Percentiles rank a stretch among this genome's conserved stretches.
Evolutionary conservation across 176 grass and related monocot genomes (phyloP).

Genomic region (Lolium multiflorum): DNA sequence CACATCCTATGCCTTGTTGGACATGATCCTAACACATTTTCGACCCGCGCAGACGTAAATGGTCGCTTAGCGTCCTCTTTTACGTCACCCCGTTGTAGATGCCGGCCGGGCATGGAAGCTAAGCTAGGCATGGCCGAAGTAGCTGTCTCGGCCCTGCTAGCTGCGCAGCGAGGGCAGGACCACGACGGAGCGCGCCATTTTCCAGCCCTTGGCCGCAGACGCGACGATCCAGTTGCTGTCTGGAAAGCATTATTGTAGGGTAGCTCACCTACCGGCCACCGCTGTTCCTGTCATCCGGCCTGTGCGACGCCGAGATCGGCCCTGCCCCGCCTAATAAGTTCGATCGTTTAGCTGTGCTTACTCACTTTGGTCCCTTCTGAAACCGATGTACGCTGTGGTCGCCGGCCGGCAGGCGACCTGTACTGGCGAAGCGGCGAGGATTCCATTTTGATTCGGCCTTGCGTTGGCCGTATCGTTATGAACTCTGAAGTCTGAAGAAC

Average conservation of each 20-base stretch:
- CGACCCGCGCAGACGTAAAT: no score
- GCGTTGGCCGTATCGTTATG: not conserved
- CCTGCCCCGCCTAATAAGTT: not conserved
- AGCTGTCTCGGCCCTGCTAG: not conserved
- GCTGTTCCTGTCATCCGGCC: conserved; percentile 5
- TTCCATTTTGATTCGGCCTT: conserved; percentile 7
- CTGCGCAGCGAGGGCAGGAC: conserved; percentile 7
- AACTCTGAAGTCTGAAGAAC: not conserved
- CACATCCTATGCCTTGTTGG: no score
- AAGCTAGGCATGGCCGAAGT: not conserved
- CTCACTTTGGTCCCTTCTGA: not conserved
- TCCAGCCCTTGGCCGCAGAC: conserved; percentile 14
- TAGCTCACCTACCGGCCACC: conserved; percentile 38
- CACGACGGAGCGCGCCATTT: conserved; percentile 22
- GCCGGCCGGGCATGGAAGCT: not conserved
- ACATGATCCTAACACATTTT: no score
- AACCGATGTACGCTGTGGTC: not conserved
- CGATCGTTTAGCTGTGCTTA: not conserved
- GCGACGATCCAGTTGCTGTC: conserved; percentile 33
- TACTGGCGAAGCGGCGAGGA: not conserved
- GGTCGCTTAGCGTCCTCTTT: no score
- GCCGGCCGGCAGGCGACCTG: not conserved
- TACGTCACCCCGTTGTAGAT: no score
- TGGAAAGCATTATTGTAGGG: conserved; percentile 24
- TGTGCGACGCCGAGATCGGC: not conserved